Conservation (phyloP, 164 flowering plant genomes). For the Vitis cinerea region DNA sequence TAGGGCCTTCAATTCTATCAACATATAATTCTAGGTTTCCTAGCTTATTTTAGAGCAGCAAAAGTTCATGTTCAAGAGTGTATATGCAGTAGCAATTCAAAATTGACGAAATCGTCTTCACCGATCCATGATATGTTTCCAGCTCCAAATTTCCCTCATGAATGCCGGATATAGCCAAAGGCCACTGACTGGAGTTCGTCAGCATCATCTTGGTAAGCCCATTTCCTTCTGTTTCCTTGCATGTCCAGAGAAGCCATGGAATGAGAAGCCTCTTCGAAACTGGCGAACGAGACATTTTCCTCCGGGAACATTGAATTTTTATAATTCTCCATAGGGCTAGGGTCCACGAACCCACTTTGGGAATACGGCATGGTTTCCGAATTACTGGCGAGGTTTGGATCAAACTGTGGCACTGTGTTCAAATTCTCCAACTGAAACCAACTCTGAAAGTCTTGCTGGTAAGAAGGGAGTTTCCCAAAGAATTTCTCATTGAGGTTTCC, state of each 20-base stretch:
- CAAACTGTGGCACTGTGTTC: constrained; percentile 27
- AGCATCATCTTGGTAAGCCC: constrained; percentile 48
- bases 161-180: constrained; percentile 52
- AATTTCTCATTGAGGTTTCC: constrained; percentile 39
- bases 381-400: constrained; percentile 13
- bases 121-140: neutral
- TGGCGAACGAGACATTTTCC: constrained; percentile 34
- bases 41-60: constrained; percentile 22
- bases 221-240: constrained; percentile 44
- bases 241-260: constrained; percentile 51
- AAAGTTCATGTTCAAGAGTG: constrained; percentile 19
- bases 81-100: constrained; percentile 23
- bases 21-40: constrained; percentile 28
- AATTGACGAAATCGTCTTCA: constrained; percentile 21
- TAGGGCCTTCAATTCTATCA: constrained; percentile 17
- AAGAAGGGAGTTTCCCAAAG: constrained; percentile 25
- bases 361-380: constrained; percentile 12
- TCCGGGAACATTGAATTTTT: constrained; percentile 29
- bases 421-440: constrained; percentile 40
- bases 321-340: constrained; percentile 24
- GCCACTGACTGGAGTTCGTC: constrained; percentile 70
- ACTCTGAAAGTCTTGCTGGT: constrained; percentile 44
- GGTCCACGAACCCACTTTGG: constrained; percentile 24
- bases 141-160: constrained; percentile 15
- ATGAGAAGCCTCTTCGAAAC: constrained; percentile 43